These are phyloP conservation scores for Penicillium thymicola DNA, from an alignment of 2,329 filamentous ascomycete species.

Conservation along the genomic window DNA sequence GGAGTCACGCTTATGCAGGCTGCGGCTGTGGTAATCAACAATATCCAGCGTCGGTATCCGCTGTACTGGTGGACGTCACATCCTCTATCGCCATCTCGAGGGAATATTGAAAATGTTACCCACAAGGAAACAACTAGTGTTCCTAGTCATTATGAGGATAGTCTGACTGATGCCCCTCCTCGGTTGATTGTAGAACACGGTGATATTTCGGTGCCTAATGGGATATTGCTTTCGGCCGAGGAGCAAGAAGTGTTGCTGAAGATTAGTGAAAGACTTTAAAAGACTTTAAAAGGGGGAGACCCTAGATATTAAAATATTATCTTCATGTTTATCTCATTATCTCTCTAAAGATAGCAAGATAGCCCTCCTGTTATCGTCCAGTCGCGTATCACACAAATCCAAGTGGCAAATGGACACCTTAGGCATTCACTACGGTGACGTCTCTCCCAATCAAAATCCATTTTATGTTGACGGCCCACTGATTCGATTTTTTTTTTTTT, in stretches of 20 bases:
- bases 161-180: conserved; percentile 21
- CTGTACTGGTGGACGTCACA: conserved; percentile 61
- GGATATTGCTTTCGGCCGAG: conserved; percentile 32
- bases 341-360: background rate
- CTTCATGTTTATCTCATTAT: background rate
- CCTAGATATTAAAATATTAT: background rate
- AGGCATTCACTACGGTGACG: conserved; percentile 7
- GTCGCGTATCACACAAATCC: conserved; percentile 2
- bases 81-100: conserved; percentile 18
- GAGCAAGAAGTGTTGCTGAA: conserved; percentile 33
- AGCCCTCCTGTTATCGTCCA: background rate
- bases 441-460: conserved; percentile 8
- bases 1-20: conserved; percentile 60
- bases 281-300: background rate
- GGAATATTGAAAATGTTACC: conserved; percentile 20
- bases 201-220: conserved; percentile 32
- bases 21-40: conserved; percentile 65
- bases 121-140: conserved; percentile 17
- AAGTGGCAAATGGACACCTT: conserved; percentile 7
- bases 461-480: background rate
- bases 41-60: conserved; percentile 64
- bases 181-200: conserved; percentile 32
- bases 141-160: conserved; percentile 23
- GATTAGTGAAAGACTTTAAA: conserved; percentile 35
- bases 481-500: conserved; percentile 4